phyloP scores from a whole-genome alignment of 768 basidiomycete species.

The Imleria badia region DNA sequence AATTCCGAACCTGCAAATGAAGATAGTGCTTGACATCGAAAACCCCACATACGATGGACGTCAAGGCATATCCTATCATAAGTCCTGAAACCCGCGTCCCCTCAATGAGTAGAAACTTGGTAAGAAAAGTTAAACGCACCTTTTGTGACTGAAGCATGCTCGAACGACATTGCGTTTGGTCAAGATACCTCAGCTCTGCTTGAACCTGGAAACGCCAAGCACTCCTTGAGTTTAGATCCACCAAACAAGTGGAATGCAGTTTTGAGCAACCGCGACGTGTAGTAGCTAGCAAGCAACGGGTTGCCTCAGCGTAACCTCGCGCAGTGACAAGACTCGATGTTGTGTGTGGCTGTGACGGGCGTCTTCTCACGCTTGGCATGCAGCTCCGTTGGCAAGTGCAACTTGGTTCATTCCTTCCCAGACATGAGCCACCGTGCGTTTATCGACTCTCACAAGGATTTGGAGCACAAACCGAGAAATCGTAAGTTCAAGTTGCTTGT shows the following conservation, averaged over 20 bases:
- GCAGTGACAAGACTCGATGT: background rate
- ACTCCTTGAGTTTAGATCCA: background rate
- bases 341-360: conserved; percentile 11
- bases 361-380: conserved; percentile 3
- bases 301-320: too few species aligned
- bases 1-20: conserved; percentile 66
- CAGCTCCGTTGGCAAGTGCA: too few species aligned
- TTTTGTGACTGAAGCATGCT: conserved; percentile 83
- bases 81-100: conserved; percentile 48
- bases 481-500: background rate
- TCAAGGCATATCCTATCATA: conserved; percentile 69
- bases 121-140: conserved; percentile 41
- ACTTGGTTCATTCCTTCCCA: background rate
- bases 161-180: conserved; percentile 61
- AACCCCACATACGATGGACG: conserved; percentile 72
- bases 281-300: background rate
- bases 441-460: background rate
- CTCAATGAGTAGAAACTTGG: conserved; percentile 1
- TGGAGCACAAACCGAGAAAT: background rate
- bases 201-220: background rate
- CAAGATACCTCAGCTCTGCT: background rate
- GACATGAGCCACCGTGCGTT: background rate
- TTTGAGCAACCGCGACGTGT: background rate
- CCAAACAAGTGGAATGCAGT: background rate
- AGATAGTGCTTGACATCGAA: conserved; percentile 89